Base-by-base conservation (phyloP, 148 eudicot species). In the Spergularia bocconei region DNA sequence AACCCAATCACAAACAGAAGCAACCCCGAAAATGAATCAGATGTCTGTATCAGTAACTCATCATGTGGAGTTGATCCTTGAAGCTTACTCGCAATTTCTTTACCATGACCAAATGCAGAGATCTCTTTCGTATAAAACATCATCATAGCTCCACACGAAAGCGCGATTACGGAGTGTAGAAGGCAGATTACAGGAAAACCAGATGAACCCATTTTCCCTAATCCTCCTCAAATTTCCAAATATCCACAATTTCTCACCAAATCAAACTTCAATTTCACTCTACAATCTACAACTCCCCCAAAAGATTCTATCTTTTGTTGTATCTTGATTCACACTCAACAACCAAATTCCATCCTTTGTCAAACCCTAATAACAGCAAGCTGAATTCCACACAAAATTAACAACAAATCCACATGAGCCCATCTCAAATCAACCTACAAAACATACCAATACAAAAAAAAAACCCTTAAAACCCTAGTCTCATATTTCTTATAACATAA, bases 21-120 rank as follows among this genome's bases (percentile, higher is more conserved):
- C 82, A 93, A 78, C 61, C 98, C 98, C 21, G 97, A 89, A 79
- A 93, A 91, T 13, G 98, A 93, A 82, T 90, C 91, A 0, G 98
- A 91, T 13, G 88, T 91, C 51, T 74, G 85, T 63, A 93, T 87
- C 78, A 91, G 73, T 39, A 91, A 82, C 78, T 91, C 89, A 74
- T 93, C 97, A 23, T 90, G 91, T 7, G 95, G 88, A 7, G 97
- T 91, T 15, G 98, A 93, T 29, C 97, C 97, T 65, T 85, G 82
- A 55, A 93, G 90, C 81, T 85, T 91, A 44, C 75, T 86, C 0
- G 88, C 92, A 16, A 60, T 85, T 78, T 93, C 93, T 25, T 61
- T 84, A 10, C 94, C 98, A 80, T 93, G 93, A 72, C 88, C 79
- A 77, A 93, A 86, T 47, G 80, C 84, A 64, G 75, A 87, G 8